phyloP scores from a whole-genome alignment of 305 asterid species.

The Fraxinus velutina region DNA sequence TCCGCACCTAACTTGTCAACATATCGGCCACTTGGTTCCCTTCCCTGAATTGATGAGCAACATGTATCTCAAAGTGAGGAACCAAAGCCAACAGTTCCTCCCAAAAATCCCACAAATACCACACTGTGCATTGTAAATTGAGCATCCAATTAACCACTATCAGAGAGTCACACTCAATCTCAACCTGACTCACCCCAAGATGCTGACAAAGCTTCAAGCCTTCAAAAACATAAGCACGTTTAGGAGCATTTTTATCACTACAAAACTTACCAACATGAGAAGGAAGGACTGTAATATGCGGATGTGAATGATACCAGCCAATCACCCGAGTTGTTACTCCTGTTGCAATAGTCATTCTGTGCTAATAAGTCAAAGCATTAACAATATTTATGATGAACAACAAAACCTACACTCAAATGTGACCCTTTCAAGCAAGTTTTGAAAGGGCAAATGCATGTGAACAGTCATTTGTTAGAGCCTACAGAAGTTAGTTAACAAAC shows the following conservation, averaged over 20 bases:
- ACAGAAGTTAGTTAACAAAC: not conserved
- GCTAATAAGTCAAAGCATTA: slow-evolving; percentile 51
- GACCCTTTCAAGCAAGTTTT: not conserved
- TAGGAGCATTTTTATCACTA: not conserved
- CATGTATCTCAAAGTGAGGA: not conserved
- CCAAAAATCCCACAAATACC: not conserved
- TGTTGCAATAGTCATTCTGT: slow-evolving; percentile 78
- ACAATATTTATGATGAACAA: slow-evolving; percentile 31
- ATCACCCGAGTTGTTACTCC: slow-evolving; percentile 92
- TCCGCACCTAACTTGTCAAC: not conserved
- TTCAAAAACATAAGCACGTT: not conserved
- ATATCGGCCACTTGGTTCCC: not conserved
- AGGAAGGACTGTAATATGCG: slow-evolving; percentile 97
- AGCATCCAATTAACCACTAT: not conserved
- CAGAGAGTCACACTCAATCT: not conserved
- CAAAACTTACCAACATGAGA: slow-evolving; percentile 91
- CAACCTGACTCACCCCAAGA: not conserved
- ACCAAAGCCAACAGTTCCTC: not conserved
- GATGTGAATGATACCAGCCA: slow-evolving; percentile 99
- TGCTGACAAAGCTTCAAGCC: not conserved
- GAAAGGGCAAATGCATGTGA: not conserved
- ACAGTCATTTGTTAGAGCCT: not conserved
- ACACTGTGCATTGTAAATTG: not conserved
- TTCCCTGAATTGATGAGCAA: not conserved
- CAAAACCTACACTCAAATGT: not conserved